phyloP scores from a whole-genome alignment of 768 basidiomycete species.

The Podaxis pistillaris region DNA sequence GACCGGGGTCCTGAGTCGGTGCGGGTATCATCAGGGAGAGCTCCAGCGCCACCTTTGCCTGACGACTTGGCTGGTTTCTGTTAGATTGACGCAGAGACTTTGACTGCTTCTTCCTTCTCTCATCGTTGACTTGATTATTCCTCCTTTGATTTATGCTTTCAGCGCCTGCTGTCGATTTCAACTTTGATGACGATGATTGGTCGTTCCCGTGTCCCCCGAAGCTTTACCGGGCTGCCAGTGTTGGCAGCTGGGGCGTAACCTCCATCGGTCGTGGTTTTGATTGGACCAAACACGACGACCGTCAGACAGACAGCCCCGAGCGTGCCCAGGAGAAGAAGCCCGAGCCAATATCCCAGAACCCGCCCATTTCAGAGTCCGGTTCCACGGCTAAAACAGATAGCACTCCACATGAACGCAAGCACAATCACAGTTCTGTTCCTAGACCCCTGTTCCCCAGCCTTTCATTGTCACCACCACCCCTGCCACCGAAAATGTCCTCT shows the following conservation, averaged over 20 bases:
- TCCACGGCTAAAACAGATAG: neutral
- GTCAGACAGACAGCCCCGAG: conserved; percentile 13
- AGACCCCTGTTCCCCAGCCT: conserved; percentile 19
- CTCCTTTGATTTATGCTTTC: conserved; percentile 51
- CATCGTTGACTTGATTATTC: conserved; percentile 12
- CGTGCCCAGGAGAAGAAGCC: conserved; percentile 15
- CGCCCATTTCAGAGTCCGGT: conserved; percentile 13
- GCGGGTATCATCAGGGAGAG: neutral
- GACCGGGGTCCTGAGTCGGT: conserved; percentile 9
- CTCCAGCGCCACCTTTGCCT: conserved; percentile 2
- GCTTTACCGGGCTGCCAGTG: conserved; percentile 63
- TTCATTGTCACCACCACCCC: conserved; percentile 22
- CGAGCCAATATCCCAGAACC: conserved; percentile 15
- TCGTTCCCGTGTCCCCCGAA: conserved; percentile 44
- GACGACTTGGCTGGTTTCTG: neutral
- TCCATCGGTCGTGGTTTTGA: conserved; percentile 81
- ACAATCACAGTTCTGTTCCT: conserved; percentile 26
- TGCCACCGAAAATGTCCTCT: conserved; percentile 16
- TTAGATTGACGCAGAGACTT: neutral
- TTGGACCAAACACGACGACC: conserved; percentile 48
- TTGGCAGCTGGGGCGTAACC: conserved; percentile 84
- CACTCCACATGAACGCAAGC: conserved; percentile 34
- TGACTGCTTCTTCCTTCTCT: neutral
- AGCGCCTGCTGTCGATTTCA: conserved; percentile 54
- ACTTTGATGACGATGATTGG: conserved; percentile 76